Conservation (phyloP, 208 protist genomes). For the Giardia duodenalis region DNA sequence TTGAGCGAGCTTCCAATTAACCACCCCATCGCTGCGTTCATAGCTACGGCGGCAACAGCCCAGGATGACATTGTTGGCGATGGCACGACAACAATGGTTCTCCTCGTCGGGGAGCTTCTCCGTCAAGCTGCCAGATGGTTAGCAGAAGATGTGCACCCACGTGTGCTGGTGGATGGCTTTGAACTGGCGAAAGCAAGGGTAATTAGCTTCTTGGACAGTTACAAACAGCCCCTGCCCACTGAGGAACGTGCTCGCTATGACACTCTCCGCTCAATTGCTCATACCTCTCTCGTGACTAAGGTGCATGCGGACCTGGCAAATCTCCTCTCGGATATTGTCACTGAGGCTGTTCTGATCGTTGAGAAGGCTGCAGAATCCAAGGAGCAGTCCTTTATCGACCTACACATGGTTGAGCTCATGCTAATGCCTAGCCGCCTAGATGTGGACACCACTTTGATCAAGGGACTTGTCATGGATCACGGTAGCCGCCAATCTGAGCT, state of each 20-base stretch:
- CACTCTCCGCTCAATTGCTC: background rate
- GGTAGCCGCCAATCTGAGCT: slow-evolving; percentile 85
- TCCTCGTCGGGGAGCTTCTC: slow-evolving; percentile 97
- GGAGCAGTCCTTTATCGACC: slow-evolving; percentile 67
- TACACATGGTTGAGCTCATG: slow-evolving; percentile 99
- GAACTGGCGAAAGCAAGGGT: slow-evolving; percentile 73
- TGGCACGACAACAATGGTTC: slow-evolving; percentile 90
- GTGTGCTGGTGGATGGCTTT: slow-evolving; percentile 79
- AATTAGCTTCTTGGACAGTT: slow-evolving; percentile 59
- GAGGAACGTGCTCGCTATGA: background rate
- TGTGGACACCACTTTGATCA: slow-evolving; percentile 79
- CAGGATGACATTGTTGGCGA: slow-evolving; percentile 98
- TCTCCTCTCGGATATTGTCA: slow-evolving; percentile 67
- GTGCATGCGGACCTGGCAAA: slow-evolving; percentile 61
- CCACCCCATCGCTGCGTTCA: slow-evolving; percentile 93
- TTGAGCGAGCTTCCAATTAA: slow-evolving; percentile 99
- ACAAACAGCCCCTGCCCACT: background rate
- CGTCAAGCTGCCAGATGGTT: slow-evolving; percentile 88
- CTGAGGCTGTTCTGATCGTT: slow-evolving; percentile 61
- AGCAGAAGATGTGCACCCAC: slow-evolving; percentile 90
- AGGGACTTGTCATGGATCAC: slow-evolving; percentile 98
- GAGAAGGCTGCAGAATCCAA: slow-evolving; percentile 61
- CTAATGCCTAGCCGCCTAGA: slow-evolving; percentile 87
- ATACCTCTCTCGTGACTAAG: slow-evolving; percentile 79
- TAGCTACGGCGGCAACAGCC: slow-evolving; percentile 94